phyloP scores from a whole-genome alignment of 768 basidiomycete genomes.

The Leccinum sublutescens region DNA sequence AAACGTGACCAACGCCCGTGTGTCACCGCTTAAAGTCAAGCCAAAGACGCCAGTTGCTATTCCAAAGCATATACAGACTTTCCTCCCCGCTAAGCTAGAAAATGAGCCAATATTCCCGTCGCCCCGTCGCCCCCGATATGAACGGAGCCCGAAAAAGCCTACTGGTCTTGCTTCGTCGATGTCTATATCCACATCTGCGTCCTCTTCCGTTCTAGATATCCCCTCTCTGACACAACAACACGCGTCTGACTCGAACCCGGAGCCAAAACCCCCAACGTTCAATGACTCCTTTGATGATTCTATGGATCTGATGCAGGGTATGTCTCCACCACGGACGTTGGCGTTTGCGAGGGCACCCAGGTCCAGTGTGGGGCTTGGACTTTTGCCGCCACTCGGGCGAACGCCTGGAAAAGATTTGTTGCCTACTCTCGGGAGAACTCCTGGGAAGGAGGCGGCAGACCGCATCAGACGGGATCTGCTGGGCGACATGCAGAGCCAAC shows the following conservation, averaged over 20 bases:
- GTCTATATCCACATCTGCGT: conserved; percentile 30
- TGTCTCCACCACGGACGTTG: conserved; percentile 56
- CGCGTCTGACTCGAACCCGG: conserved; percentile 43
- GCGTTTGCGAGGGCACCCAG: conserved; percentile 45
- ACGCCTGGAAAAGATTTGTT: conserved; percentile 62
- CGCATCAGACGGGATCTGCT: conserved; percentile 67
- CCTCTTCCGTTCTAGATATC: conserved; percentile 44
- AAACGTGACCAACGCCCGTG: conserved; percentile 27
- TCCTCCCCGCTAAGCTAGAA: conserved; percentile 67
- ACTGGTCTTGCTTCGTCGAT: conserved; percentile 1
- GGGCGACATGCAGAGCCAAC: conserved; percentile 46
- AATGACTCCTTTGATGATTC: conserved; percentile 40
- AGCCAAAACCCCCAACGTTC: conserved; percentile 34
- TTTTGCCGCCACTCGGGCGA: conserved; percentile 43
- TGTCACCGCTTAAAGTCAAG: conserved; percentile 57
- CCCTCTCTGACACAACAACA: conserved; percentile 42
- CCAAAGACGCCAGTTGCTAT: conserved; percentile 53
- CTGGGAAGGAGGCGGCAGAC: conserved; percentile 66
- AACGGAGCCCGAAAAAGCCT: conserved; percentile 31
- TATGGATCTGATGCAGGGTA: conserved; percentile 38
- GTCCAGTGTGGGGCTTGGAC: conserved; percentile 20
- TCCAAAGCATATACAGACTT: conserved; percentile 56
- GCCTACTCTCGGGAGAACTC: conserved; percentile 57
- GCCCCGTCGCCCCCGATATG: conserved; percentile 32
- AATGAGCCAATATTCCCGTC: conserved; percentile 51